phyloP scores from a whole-genome alignment of 2,329 filamentous ascomycete species.

The Fusarium gaditjirri region DNA sequence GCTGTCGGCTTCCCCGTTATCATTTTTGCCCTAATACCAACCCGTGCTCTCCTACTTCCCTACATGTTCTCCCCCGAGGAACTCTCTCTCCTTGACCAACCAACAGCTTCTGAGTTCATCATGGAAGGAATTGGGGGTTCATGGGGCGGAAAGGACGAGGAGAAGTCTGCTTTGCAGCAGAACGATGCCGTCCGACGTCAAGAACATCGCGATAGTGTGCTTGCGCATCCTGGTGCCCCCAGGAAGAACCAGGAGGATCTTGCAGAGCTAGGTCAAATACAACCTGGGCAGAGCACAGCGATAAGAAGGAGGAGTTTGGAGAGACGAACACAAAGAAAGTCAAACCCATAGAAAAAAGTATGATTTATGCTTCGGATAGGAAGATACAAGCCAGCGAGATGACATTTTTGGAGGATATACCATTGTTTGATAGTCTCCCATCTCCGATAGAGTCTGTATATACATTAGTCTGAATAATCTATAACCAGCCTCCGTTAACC shows the following conservation, averaged over 20 bases:
- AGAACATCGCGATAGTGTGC: slow-evolving; percentile 39
- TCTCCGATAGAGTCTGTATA: background rate
- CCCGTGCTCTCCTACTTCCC: slow-evolving; percentile 72
- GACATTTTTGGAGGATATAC: slow-evolving; percentile 13
- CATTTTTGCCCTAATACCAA: slow-evolving; percentile 75
- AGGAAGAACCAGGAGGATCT: slow-evolving; percentile 50
- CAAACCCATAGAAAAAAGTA: slow-evolving; percentile 6
- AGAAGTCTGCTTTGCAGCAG: slow-evolving; percentile 29
- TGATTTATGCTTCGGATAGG: background rate
- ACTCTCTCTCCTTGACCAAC: slow-evolving; percentile 72
- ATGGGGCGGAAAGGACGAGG: slow-evolving; percentile 56
- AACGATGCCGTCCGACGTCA: background rate
- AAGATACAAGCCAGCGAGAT: background rate
- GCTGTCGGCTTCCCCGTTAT: slow-evolving; percentile 84
- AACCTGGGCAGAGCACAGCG: slow-evolving; percentile 45
- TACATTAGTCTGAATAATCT: background rate
- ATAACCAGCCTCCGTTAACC: background rate
- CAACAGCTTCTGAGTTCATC: slow-evolving; percentile 78
- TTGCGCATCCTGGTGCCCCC: slow-evolving; percentile 43
- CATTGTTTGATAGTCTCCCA: background rate
- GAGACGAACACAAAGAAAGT: slow-evolving; percentile 25
- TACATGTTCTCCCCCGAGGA: slow-evolving; percentile 69
- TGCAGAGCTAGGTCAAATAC: slow-evolving; percentile 48
- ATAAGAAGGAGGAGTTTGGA: slow-evolving; percentile 46
- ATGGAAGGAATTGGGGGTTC: slow-evolving; percentile 79